phyloP scores from a whole-genome alignment of 176 grass and related monocot genomes.

The Oryza coarctata region DNA sequence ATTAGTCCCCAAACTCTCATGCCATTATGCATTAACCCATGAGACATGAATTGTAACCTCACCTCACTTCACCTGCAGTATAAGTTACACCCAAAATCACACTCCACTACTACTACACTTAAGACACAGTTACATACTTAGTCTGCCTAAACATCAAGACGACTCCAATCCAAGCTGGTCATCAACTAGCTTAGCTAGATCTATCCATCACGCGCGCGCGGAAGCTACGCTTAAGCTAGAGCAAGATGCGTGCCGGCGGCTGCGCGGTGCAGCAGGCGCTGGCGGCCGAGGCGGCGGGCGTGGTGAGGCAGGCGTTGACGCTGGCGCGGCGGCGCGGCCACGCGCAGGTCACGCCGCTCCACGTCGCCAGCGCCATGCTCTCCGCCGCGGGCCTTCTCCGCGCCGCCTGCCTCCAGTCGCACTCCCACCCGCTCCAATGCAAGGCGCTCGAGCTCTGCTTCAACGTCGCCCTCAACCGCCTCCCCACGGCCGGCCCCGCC shows the following conservation, averaged over 20 bases:
- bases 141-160: background rate
- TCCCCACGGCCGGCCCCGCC: slow-evolving; percentile 56
- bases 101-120: background rate
- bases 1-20: background rate
- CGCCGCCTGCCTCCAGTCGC: slow-evolving; percentile 77
- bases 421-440: slow-evolving; percentile 95
- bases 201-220: background rate
- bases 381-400: slow-evolving; percentile 60
- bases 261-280: slow-evolving; percentile 88
- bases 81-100: background rate
- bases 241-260: slow-evolving; percentile 68
- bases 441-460: slow-evolving; percentile 96
- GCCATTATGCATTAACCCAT: background rate
- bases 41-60: background rate
- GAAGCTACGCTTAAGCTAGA: background rate
- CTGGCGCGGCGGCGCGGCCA: slow-evolving; percentile 75
- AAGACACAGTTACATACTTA: background rate
- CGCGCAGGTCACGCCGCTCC: slow-evolving; percentile 90
- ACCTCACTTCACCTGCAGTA: background rate
- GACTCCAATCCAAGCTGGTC: too few relatives aligned
- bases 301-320: slow-evolving; percentile 71
- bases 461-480: slow-evolving; percentile 97
- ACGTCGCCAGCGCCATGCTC: slow-evolving; percentile 88
- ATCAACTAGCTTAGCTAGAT: background rate
- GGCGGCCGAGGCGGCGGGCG: slow-evolving; percentile 57